Conservation (phyloP, 352 stramenopile species). For the Globisporangium emineosum region DNA sequence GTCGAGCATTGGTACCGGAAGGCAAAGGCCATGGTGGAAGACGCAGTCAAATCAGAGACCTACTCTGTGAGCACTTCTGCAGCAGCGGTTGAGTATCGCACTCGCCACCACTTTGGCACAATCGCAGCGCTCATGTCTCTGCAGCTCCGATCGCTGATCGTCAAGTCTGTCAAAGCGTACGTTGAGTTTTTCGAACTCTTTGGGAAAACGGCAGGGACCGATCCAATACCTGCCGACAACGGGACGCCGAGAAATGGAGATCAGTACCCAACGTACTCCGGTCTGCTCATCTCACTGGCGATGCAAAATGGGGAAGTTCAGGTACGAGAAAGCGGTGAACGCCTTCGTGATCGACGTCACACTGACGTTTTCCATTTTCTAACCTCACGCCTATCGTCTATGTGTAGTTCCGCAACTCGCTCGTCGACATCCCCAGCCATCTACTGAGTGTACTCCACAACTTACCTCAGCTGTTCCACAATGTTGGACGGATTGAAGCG, state of each 20-base stretch:
- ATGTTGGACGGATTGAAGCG: slow-evolving; percentile 59
- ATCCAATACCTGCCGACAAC: slow-evolving; percentile 4
- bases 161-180: slow-evolving; percentile 65
- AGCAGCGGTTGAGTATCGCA: slow-evolving; percentile 21
- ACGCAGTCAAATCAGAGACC: slow-evolving; percentile 23
- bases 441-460: slow-evolving; percentile 71
- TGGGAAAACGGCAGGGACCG: slow-evolving; percentile 8
- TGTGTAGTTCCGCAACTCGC: slow-evolving; percentile 44
- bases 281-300: slow-evolving; percentile 11
- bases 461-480: slow-evolving; percentile 60
- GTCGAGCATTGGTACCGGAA: slow-evolving; percentile 66
- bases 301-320: slow-evolving; percentile 15
- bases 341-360: background rate
- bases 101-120: slow-evolving; percentile 56
- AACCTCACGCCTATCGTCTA: no score
- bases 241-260: background rate
- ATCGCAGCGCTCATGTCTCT: slow-evolving; percentile 74
- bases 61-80: slow-evolving; percentile 24
- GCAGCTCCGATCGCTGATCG: slow-evolving; percentile 59
- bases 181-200: slow-evolving; percentile 69
- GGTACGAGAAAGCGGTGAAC: background rate
- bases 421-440: slow-evolving; percentile 53
- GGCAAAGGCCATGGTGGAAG: slow-evolving; percentile 47
- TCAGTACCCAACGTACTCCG: background rate
- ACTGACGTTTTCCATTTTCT: background rate